Conservation (phyloP, 129 eudicot species). For the Tagetes patula region DNA sequence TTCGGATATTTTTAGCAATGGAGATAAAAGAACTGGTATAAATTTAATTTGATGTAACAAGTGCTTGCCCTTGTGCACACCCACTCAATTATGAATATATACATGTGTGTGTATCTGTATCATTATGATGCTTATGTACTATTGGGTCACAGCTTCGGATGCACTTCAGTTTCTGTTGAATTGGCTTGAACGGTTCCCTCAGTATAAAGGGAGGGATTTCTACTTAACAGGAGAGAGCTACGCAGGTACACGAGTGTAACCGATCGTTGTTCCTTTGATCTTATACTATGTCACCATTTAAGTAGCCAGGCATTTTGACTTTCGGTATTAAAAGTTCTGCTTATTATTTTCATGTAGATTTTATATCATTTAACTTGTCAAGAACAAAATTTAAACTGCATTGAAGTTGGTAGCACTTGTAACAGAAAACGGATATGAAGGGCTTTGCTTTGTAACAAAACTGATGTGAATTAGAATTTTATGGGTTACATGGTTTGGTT, state of each 20-base stretch:
- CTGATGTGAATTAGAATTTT: neutral
- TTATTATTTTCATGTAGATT: no score
- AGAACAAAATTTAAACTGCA: no score
- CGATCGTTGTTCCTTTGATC: neutral
- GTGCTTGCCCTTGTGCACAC: neutral
- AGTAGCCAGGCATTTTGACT: neutral
- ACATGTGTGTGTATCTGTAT: neutral
- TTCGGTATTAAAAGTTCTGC: neutral
- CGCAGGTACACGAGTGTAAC: slow-evolving; percentile 56
- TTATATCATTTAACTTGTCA: no score
- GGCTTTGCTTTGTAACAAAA: neutral
- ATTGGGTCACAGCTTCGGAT: slow-evolving; percentile 64
- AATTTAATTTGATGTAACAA: slow-evolving; percentile 9
- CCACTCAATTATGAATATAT: no score
- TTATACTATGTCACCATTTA: neutral
- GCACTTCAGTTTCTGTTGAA: slow-evolving; percentile 63
- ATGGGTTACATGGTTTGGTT: neutral
- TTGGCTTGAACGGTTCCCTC: slow-evolving; percentile 93
- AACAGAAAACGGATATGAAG: no score
- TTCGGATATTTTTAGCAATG: slow-evolving; percentile 66
- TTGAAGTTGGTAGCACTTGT: no score
- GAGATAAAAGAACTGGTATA: slow-evolving; percentile 93
- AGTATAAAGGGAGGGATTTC: slow-evolving; percentile 91
- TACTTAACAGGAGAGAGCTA: slow-evolving; percentile 90
- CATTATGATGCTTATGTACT: slow-evolving; percentile 14